Evolutionary conservation across 2,329 filamentous ascomycete genomes (phyloP), one percentile per base, ranked within the genome.

Genomic region (Annulohypoxylon truncatum): DNA sequence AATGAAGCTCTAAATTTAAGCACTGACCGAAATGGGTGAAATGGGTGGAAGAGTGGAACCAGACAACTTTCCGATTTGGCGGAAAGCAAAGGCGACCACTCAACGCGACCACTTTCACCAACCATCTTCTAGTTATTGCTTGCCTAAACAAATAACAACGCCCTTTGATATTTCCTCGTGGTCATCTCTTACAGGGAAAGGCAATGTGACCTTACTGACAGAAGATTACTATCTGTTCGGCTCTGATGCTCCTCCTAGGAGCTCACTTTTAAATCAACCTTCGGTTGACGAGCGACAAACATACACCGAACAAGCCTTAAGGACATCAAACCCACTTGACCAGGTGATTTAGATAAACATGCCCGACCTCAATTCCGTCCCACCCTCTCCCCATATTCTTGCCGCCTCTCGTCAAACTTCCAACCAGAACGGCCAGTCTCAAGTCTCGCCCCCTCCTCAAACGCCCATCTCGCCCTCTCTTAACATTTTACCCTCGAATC

Each of bases 401-500:
- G 80, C 79, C 18, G 71, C 74, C 7, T 80, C 81, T 20, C 79
- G 82, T 51, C 83, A 84, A 50, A 75, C 81, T 28, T 77, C 79
- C 18, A 78, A 78, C 61, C 81, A 83, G 60, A 82, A 82, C 38
- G 28, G 55, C 20, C 71, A 68, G 22, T 56, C 68, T 12, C 71
- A 72, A 20, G 51, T 51, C 38, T 50, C 65, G 8, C 52, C 66
- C 10, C 79, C 80, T 7, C 72, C 72, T 33, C 42, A 38, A 4
- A 66, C 67, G 10, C 67, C 82, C 2, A 60, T 71, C 4, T 80
- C 82, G 22, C 79, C 83, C 5, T 82, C 83, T 12, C 78, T 87
- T 28, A 85, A 88, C 66, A 85, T 89, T 70, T 81, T 89, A 18
- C 87, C 86, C 78, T 87, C 71, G 8, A 83, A 83, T 73, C 79